phyloP scores from a whole-genome alignment of 768 basidiomycete species.

The Russula foetens region DNA sequence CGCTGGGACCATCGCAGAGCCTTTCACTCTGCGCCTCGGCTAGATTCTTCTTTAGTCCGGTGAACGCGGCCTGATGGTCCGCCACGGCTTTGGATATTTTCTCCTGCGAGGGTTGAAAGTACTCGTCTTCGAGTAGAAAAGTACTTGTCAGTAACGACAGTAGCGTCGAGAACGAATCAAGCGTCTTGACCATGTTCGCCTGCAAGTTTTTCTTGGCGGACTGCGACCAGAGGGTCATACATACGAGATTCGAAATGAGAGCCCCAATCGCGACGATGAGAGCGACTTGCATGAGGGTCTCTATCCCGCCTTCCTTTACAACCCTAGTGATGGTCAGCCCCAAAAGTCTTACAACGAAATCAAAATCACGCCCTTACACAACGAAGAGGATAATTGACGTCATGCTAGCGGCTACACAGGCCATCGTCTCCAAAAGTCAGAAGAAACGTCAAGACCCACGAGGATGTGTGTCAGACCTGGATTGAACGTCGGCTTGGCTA shows the following conservation, averaged over 20 bases:
- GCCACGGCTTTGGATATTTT: conserved; percentile 74
- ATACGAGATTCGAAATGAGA: conserved; percentile 72
- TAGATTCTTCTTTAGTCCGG: conserved; percentile 77
- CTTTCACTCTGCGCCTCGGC: conserved; percentile 86
- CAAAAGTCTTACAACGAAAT: background rate
- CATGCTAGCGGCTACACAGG: conserved; percentile 67
- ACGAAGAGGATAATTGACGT: conserved; percentile 75
- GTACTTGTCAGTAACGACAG: conserved; percentile 73
- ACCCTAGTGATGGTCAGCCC: conserved; percentile 36
- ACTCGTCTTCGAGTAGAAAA: conserved; percentile 73
- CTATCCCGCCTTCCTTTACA: conserved; percentile 82
- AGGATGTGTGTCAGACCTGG: conserved; percentile 44
- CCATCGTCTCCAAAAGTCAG: background rate
- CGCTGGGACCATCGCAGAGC: conserved; percentile 30
- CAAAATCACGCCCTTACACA: conserved; percentile 41
- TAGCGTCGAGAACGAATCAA: conserved; percentile 85
- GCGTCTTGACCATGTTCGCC: conserved; percentile 71
- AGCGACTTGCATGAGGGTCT: conserved; percentile 64
- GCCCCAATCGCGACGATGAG: conserved; percentile 75
- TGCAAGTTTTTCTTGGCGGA: conserved; percentile 81
- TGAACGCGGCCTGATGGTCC: conserved; percentile 84
- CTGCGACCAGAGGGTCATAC: conserved; percentile 77
- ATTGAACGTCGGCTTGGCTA: conserved; percentile 83
- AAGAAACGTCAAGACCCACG: background rate
- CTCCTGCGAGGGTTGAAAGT: conserved; percentile 46